These are phyloP conservation scores for Cyclostephanos tholiformis DNA, from an alignment of 108 stramenopile species.

Conservation along the genomic window DNA sequence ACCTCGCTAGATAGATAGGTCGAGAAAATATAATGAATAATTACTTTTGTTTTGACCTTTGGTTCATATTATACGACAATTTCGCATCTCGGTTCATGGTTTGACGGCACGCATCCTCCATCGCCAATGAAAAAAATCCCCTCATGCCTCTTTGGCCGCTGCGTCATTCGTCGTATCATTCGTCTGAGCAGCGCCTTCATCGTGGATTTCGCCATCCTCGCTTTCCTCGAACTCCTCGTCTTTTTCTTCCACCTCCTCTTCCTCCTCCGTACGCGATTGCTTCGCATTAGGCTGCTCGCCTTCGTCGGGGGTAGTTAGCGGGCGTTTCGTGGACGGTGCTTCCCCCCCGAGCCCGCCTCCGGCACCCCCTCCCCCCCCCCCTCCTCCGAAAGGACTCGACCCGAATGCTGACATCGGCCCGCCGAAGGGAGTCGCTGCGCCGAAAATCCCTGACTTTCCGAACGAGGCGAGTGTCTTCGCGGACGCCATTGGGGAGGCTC, in stretches of 20 bases:
- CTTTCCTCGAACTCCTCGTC: neutral
- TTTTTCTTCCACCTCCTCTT: conserved; percentile 5
- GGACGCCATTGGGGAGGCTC: conserved; percentile 23
- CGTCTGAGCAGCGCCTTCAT: neutral
- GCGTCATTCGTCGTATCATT: conserved; percentile 11
- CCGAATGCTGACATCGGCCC: conserved; percentile 15
- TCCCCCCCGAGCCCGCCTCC: conserved; percentile 10
- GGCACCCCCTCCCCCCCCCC: neutral
- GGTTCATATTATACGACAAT: neutral
- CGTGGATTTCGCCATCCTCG: conserved; percentile 28
- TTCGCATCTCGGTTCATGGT: neutral
- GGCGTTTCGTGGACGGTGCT: neutral
- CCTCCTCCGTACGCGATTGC: conserved; percentile 22
- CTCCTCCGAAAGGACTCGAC: conserved; percentile 40
- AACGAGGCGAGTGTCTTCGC: conserved; percentile 28
- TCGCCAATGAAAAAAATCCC: neutral
- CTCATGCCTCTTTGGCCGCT: conserved; percentile 36
- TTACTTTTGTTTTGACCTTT: neutral
- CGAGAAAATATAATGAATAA: no score
- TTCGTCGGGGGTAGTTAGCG: conserved; percentile 2
- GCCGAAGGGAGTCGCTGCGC: conserved; percentile 4
- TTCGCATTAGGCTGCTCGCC: conserved; percentile 14
- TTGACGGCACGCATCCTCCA: neutral
- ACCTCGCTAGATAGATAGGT: neutral
- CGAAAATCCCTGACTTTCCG: conserved; percentile 21